These are phyloP conservation scores for Exophiala phaeomuriformis DNA, from an alignment of 2,329 filamentous ascomycete species.

Conservation along the genomic window DNA sequence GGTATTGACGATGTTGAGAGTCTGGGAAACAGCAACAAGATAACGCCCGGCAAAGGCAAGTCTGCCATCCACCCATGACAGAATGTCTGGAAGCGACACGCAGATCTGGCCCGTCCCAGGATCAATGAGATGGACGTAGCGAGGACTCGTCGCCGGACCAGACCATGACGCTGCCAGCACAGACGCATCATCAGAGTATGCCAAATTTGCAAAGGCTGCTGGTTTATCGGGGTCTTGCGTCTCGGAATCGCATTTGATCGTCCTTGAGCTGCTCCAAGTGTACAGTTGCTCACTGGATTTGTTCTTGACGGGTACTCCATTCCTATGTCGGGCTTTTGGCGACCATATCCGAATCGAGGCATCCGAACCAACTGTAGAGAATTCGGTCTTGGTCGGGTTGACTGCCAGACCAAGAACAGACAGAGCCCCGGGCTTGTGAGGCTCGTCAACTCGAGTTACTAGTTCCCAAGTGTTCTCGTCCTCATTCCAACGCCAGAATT, in stretches of 20 bases:
- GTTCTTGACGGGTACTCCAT: conserved; percentile 47
- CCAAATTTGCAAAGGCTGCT: conserved; percentile 51
- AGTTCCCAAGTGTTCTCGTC: conserved; percentile 57
- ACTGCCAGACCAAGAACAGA: conserved; percentile 65
- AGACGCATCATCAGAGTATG: conserved; percentile 79
- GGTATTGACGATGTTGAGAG: conserved; percentile 73
- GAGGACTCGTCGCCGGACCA: conserved; percentile 45
- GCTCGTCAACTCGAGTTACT: conserved; percentile 73
- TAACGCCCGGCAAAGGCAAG: conserved; percentile 65
- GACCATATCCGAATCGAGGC: conserved; percentile 72
- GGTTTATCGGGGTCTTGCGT: conserved; percentile 26
- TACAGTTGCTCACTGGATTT: conserved; percentile 53
- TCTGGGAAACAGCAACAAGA: conserved; percentile 66
- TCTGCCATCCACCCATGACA: conserved; percentile 58
- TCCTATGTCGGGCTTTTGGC: conserved; percentile 60
- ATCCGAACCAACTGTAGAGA: conserved; percentile 81
- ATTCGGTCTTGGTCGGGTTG: conserved; percentile 61
- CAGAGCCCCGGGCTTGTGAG: conserved; percentile 56
- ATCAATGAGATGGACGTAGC: conserved; percentile 67
- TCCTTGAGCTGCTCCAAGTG: conserved; percentile 65
- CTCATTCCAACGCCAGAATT: conserved; percentile 73
- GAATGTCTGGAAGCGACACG: conserved; percentile 60
- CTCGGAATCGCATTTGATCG: conserved; percentile 33
- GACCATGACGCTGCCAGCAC: conserved; percentile 57
- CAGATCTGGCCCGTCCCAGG: conserved; percentile 59